These are phyloP conservation scores for Volvox africanus DNA, from an alignment of 139 green algal genomes.

Conservation along the genomic window DNA sequence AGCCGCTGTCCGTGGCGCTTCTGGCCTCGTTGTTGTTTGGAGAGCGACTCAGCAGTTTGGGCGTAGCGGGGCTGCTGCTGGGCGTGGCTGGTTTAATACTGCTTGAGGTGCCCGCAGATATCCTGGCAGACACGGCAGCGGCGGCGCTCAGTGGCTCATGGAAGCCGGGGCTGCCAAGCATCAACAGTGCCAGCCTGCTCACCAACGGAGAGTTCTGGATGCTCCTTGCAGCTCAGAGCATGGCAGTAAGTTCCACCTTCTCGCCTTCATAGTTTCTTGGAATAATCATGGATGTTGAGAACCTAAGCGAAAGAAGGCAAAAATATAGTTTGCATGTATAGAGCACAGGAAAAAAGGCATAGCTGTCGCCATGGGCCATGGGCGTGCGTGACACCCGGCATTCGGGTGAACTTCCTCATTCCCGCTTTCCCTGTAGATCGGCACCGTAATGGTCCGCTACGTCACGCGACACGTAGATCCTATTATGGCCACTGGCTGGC, in stretches of 20 bases:
- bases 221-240: constrained; percentile 96
- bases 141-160: neutral
- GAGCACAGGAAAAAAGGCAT: too few relatives aligned
- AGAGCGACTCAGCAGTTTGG: constrained; percentile 70
- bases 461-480: constrained; percentile 89
- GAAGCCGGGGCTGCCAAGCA: constrained; percentile 5
- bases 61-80: constrained; percentile 75
- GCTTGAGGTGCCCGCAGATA: constrained; percentile 85
- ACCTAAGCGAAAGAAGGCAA: too few relatives aligned
- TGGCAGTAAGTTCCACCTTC: constrained; percentile 88
- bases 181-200: constrained; percentile 44
- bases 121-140: neutral
- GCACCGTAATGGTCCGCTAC: constrained; percentile 57
- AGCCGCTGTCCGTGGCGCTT: constrained; percentile 94
- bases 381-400: too few relatives aligned
- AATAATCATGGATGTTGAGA: too few relatives aligned
- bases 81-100: constrained; percentile 91
- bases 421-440: neutral
- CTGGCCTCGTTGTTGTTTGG: constrained; percentile 94
- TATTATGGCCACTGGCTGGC: constrained; percentile 96
- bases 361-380: too few relatives aligned
- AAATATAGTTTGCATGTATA: too few relatives aligned
- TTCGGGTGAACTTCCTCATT: neutral
- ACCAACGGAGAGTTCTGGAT: constrained; percentile 96
- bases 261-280: too few relatives aligned